Percentiles rank a stretch among this genome's conserved stretches.
phyloP scores from a whole-genome alignment of 352 stramenopile genomes.

The Phytophthora cajani region DNA sequence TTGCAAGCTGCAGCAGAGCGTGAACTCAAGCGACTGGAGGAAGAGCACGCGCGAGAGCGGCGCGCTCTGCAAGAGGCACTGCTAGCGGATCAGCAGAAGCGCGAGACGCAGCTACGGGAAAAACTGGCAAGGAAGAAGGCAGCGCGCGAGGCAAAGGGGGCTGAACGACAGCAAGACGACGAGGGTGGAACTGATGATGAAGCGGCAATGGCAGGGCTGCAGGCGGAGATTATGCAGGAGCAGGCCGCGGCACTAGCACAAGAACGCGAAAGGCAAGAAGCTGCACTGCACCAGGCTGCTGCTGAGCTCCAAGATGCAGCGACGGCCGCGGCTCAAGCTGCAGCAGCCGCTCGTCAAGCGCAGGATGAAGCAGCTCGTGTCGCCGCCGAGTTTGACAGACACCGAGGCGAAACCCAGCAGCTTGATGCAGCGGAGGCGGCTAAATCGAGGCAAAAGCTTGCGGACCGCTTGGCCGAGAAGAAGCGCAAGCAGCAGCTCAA shows the following conservation, averaged over 20 bases:
- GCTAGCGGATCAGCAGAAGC: constrained; percentile 41
- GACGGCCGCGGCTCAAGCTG: constrained; percentile 43
- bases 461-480: constrained; percentile 69
- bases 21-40: constrained; percentile 51
- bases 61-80: constrained; percentile 37
- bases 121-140: constrained; percentile 51
- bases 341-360: constrained; percentile 52
- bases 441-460: constrained; percentile 70
- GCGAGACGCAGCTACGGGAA: constrained; percentile 53
- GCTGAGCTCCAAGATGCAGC: constrained; percentile 38
- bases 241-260: constrained; percentile 39
- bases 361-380: constrained; percentile 63
- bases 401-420: constrained; percentile 50
- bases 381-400: constrained; percentile 61
- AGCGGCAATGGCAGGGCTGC: constrained; percentile 33
- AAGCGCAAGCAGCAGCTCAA: constrained; percentile 40
- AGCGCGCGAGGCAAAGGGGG: constrained; percentile 21
- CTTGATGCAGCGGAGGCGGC: constrained; percentile 45
- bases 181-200: constrained; percentile 29
- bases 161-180: constrained; percentile 37
- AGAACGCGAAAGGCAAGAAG: constrained; percentile 51
- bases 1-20: constrained; percentile 34
- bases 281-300: constrained; percentile 44
- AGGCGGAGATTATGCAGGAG: constrained; percentile 36
- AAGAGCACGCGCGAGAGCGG: constrained; percentile 55